Evolutionary conservation across 176 grass and related monocot genomes (phyloP).

Genomic region (Oryza punctata): DNA sequence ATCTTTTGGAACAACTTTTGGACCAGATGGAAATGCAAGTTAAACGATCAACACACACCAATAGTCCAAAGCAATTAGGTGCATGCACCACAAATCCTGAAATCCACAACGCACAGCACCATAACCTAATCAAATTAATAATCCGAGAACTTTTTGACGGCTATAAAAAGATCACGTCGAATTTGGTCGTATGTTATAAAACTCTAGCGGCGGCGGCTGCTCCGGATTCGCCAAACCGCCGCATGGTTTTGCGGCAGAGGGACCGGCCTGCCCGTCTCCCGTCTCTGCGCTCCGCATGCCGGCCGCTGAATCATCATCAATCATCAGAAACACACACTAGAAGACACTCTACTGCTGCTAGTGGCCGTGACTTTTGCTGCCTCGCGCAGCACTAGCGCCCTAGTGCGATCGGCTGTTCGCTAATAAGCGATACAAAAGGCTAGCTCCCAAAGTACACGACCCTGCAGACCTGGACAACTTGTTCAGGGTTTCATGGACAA

Average conservation of each 20-base stretch:
- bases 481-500: not conserved
- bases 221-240: not conserved
- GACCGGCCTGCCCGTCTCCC: not conserved
- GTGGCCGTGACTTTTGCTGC: constrained; percentile 1
- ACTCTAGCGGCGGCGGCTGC: not conserved
- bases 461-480: not conserved
- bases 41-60: not conserved
- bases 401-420: constrained; percentile 13
- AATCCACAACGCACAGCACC: not conserved
- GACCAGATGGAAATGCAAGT: not conserved
- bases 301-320: constrained; percentile 8
- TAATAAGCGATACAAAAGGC: not conserved
- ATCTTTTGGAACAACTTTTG: not conserved
- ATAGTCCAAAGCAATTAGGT: not conserved
- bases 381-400: not conserved
- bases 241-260: not conserved
- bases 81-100: not conserved
- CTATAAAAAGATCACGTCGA: not conserved
- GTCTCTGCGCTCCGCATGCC: constrained; percentile 2
- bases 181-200: not conserved
- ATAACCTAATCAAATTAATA: not conserved
- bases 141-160: not conserved
- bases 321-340: not conserved
- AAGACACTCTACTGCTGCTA: not conserved
- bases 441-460: not conserved